Evolutionary conservation across 208 protist genomes (phyloP).

Genomic region (Tritrichomonas musculus): DNA sequence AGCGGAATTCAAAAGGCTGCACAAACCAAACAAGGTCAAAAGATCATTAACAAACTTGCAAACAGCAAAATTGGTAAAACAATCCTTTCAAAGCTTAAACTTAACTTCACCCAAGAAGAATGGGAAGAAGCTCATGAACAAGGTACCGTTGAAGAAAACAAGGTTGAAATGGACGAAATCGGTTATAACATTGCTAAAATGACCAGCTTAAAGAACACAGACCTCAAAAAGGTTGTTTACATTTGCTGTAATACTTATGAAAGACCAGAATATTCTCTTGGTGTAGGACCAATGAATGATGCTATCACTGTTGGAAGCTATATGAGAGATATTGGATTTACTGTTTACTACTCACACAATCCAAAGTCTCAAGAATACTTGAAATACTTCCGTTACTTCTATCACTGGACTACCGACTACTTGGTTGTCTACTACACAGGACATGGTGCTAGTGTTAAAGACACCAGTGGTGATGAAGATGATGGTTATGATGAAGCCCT

Average conservation of each 20-base stretch:
- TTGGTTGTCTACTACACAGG: not conserved
- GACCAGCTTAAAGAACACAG: not conserved
- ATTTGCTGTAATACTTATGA: not conserved
- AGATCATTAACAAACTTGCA: too few relatives aligned
- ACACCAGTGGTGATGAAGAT: not conserved
- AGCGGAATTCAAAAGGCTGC: too few relatives aligned
- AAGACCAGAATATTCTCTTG: not conserved
- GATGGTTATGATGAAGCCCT: not conserved
- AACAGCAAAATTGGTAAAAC: not conserved
- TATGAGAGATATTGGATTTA: not conserved
- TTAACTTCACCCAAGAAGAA: conserved; percentile 1
- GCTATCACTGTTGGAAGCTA: too few relatives aligned
- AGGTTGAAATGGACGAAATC: not conserved
- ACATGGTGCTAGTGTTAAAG: not conserved
- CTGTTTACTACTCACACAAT: not conserved
- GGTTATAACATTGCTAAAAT: too few relatives aligned
- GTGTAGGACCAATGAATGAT: not conserved
- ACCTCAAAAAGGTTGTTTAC: not conserved
- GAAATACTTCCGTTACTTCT: not conserved
- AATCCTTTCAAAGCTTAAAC: not conserved
- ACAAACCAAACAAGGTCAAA: too few relatives aligned
- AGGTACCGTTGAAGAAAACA: not conserved
- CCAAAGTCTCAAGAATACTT: not conserved
- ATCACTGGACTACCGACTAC: too few relatives aligned
- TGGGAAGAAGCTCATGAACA: not conserved